Base-by-base conservation (phyloP, 768 basidiomycete genomes). In the Asterophora lycoperdoides region DNA sequence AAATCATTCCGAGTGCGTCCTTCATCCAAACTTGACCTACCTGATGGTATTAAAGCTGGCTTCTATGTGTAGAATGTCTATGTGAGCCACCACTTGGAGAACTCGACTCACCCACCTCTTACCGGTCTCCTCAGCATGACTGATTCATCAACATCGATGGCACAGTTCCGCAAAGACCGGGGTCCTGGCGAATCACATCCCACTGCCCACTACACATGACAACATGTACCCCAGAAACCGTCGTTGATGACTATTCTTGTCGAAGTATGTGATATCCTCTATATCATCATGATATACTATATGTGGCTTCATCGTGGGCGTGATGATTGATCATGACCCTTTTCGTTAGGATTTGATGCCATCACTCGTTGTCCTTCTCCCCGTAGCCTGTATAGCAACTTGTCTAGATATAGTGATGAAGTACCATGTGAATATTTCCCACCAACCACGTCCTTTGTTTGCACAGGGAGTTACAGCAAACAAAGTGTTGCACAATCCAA, bases 1-100 rank as follows among this genome's bases (percentile, higher is more conserved):
- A n/a, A n/a, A n/a, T n/a, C n/a, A n/a, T n/a, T 83, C 47, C 69
- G 80, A 55, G 80, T 77, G 28, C 19, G 51, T 47, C 42, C 20
- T 14, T 38, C 10, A 49, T 47, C 71, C 65, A 20, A 18, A 44
- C 5, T 26, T 28, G 39, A 20, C 39, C 3, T 20, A 17, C 15
- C 33, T 26, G 48, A 6, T 2, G 19, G 33, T 6, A 17, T 10
- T 33, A 4, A 44, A 19, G 28, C 33, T 19, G n/a, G 42, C n/a
- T 35, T 42, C 47, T 48, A 23, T 23, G 23, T 6, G 23, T 48
- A 78, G 80, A 83, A 81, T 56, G 75, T 77, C 20, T 81, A 82
- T 46, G 72, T 69, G 35, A 68, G 70, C 30, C 77, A 82, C 54
- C 72, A 76, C 41, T 69, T 63, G 26, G 61, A 62, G 35, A 77